These are phyloP conservation scores for Tylopilus rubrobrunneus DNA, from an alignment of 768 basidiomycete genomes.

Conservation along the genomic window DNA sequence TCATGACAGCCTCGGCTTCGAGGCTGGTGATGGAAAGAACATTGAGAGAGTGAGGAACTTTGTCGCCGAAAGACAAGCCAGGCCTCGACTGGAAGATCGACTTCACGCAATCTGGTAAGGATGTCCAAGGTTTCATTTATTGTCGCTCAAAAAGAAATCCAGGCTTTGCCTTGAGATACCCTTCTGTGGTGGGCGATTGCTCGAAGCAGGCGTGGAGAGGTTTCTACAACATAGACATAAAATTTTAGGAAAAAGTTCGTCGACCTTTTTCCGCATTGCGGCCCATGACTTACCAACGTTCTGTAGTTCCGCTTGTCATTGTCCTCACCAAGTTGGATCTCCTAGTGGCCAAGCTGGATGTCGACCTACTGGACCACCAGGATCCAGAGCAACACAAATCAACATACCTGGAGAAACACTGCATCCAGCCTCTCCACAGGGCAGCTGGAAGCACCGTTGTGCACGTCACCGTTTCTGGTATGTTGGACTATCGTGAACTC, in stretches of 20 bases:
- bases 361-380: background rate
- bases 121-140: background rate
- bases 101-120: constrained; percentile 16
- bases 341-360: background rate
- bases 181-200: constrained; percentile 10
- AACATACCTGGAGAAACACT: background rate
- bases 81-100: constrained; percentile 1
- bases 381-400: background rate
- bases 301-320: constrained; percentile 9
- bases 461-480: constrained; percentile 8
- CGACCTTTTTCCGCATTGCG: background rate
- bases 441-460: constrained; percentile 1
- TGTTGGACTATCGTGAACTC: background rate
- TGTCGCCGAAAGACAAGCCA: background rate
- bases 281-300: background rate
- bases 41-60: constrained; percentile 3
- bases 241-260: constrained; percentile 6
- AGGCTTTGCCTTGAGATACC: constrained; percentile 19
- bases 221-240: constrained; percentile 5
- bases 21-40: constrained; percentile 8
- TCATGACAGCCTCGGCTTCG: constrained; percentile 17
- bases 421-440: background rate
- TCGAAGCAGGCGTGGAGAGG: constrained; percentile 10
- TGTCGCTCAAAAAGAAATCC: background rate
- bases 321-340: constrained; percentile 17